Percentiles rank a stretch among this genome's conserved stretches.
These are phyloP conservation scores for Pythium plurisporium DNA, from an alignment of 352 stramenopile species.

Conservation along the genomic window DNA sequence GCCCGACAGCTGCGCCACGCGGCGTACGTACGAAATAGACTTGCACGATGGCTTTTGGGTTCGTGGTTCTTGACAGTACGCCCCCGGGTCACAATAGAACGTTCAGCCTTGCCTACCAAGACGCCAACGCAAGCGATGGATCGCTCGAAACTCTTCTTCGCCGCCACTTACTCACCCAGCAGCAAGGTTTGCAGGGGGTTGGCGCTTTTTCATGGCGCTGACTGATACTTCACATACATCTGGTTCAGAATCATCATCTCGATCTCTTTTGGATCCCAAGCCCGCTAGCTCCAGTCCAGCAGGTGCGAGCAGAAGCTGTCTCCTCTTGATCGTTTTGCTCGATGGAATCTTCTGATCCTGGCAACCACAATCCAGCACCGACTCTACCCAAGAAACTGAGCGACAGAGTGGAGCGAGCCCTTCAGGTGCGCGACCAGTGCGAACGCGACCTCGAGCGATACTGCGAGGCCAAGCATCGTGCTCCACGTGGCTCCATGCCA, in stretches of 20 bases:
- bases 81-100: no score
- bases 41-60: background rate
- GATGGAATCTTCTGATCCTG: no score
- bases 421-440: conserved; percentile 49
- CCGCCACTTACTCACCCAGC: conserved; percentile 15
- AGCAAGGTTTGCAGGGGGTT: background rate
- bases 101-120: conserved; percentile 17
- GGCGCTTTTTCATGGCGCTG: no score
- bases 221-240: no score
- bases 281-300: no score
- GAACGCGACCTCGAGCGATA: conserved; percentile 43
- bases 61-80: no score
- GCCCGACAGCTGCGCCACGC: conserved; percentile 24
- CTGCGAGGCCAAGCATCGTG: conserved; percentile 36
- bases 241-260: no score
- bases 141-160: conserved; percentile 11
- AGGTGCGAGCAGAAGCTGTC: no score
- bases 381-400: conserved; percentile 23
- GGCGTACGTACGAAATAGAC: conserved; percentile 5
- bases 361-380: no score
- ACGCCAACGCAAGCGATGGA: conserved; percentile 5
- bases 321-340: no score
- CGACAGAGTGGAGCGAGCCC: conserved; percentile 48
- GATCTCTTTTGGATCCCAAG: no score
- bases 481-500: background rate